Conservation (phyloP, 2,329 filamentous ascomycete species). For the Fusarium hostae region DNA sequence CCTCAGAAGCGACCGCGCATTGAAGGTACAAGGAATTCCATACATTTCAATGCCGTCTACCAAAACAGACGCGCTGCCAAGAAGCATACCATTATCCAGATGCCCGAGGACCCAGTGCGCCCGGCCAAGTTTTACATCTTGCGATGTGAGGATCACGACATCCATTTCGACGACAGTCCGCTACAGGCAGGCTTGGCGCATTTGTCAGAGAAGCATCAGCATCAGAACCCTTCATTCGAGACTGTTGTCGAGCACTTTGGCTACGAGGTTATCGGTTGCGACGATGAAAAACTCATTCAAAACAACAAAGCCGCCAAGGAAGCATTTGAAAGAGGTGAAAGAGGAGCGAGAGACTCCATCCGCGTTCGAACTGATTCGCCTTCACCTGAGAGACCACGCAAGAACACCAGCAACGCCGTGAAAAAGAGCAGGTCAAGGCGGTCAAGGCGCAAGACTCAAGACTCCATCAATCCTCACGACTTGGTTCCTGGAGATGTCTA, state of each 20-base stretch:
- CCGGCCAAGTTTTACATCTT: constrained; percentile 27
- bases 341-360: constrained; percentile 10
- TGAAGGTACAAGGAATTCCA: constrained; percentile 5
- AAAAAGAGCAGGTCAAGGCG: background rate
- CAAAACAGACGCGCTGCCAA: constrained; percentile 25
- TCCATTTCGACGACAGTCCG: constrained; percentile 22
- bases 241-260: constrained; percentile 21
- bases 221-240: background rate
- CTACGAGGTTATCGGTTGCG: constrained; percentile 21
- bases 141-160: constrained; percentile 23
- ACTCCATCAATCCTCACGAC: background rate
- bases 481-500: constrained; percentile 24
- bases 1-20: constrained; percentile 1
- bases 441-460: background rate
- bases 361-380: background rate
- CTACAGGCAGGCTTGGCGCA: constrained; percentile 15
- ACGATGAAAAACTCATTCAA: constrained; percentile 10
- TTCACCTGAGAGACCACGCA: background rate
- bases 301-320: constrained; percentile 18
- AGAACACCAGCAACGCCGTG: background rate
- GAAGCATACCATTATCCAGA: constrained; percentile 30
- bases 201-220: constrained; percentile 11
- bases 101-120: background rate
- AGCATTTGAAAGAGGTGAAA: constrained; percentile 1
- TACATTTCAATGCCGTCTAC: constrained; percentile 32